Conservation (phyloP, 768 basidiomycete species). For the Suillus bovinus region DNA sequence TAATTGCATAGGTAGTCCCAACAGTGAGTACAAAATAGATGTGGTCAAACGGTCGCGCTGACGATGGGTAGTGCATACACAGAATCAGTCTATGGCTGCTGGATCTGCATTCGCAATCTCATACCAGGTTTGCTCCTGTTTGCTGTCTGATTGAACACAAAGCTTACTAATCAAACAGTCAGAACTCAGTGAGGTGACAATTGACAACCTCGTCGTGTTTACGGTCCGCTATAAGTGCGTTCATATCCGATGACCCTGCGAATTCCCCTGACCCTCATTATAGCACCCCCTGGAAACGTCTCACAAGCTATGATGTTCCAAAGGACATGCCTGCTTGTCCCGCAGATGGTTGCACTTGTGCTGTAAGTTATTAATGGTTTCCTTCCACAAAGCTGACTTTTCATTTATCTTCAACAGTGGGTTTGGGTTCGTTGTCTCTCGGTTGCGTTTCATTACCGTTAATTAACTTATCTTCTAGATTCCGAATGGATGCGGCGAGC, state of each 20-base stretch:
- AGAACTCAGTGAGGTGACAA: slow-evolving; percentile 45
- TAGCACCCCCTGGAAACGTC: slow-evolving; percentile 55
- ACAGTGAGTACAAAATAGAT: slow-evolving; percentile 37
- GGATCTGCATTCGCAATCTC: slow-evolving; percentile 59
- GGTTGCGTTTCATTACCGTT: background rate
- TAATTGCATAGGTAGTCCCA: slow-evolving; percentile 47
- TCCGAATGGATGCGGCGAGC: slow-evolving; percentile 46
- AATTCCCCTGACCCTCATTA: background rate
- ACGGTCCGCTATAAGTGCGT: slow-evolving; percentile 48
- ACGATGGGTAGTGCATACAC: slow-evolving; percentile 46
- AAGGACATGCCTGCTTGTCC: slow-evolving; percentile 51
- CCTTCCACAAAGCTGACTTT: background rate
- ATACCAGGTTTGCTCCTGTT: slow-evolving; percentile 39
- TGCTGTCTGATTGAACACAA: background rate
- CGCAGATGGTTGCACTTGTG: slow-evolving; percentile 50
- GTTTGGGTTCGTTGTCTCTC: slow-evolving; percentile 43
- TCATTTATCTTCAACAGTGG: slow-evolving; percentile 37
- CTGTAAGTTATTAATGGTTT: slow-evolving; percentile 31
- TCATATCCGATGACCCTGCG: background rate
- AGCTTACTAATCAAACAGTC: slow-evolving; percentile 33
- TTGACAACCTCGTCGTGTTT: slow-evolving; percentile 53
- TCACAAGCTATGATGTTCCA: slow-evolving; percentile 48
- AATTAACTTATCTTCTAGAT: slow-evolving; percentile 8
- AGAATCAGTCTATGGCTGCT: slow-evolving; percentile 50
- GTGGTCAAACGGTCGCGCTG: slow-evolving; percentile 1